Conservation (phyloP, 768 basidiomycete genomes). For the Hemileccinum rubropunctum region DNA sequence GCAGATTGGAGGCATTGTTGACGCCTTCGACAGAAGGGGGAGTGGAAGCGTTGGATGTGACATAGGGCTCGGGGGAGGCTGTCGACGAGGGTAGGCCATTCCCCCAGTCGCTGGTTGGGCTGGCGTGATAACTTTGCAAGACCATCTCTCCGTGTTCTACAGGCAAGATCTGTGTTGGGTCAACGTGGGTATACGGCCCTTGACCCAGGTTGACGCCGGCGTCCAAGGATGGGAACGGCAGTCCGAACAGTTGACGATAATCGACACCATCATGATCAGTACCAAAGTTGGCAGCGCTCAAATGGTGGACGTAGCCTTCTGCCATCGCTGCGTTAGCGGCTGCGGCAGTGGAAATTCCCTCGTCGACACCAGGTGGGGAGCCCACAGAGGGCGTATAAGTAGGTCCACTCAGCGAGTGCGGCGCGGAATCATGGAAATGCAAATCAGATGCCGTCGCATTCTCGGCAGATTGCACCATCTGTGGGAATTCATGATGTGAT, state of each 20-base stretch:
- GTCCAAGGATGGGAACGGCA: constrained; percentile 60
- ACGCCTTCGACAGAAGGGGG: constrained; percentile 64
- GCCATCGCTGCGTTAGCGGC: constrained; percentile 63
- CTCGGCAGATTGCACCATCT: constrained; percentile 30
- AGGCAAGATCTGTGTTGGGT: constrained; percentile 86
- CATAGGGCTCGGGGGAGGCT: constrained; percentile 74
- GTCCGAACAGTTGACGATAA: constrained; percentile 60
- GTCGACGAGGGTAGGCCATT: constrained; percentile 68
- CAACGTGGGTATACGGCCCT: constrained; percentile 74
- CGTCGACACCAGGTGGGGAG: constrained; percentile 34
- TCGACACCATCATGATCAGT: constrained; percentile 63
- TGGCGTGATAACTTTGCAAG: constrained; percentile 60
- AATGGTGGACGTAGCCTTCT: constrained; percentile 63
- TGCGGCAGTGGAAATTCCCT: constrained; percentile 57
- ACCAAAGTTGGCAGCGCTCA: constrained; percentile 50
- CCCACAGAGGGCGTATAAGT: constrained; percentile 37
- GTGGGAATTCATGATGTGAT: constrained; percentile 36
- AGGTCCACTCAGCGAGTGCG: constrained; percentile 28
- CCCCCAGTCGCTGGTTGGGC: constrained; percentile 83
- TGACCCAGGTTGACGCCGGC: constrained; percentile 38
- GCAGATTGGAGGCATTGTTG: constrained; percentile 27
- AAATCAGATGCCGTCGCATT: constrained; percentile 28
- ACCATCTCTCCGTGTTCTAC: constrained; percentile 40
- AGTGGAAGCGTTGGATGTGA: constrained; percentile 66
- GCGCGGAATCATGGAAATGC: constrained; percentile 31